A percentile compares a stretch with the other conserved stretches of the same genome.
These are phyloP conservation scores for Suillus fuscotomentosus DNA, from an alignment of 768 basidiomycete species.

Conservation along the genomic window DNA sequence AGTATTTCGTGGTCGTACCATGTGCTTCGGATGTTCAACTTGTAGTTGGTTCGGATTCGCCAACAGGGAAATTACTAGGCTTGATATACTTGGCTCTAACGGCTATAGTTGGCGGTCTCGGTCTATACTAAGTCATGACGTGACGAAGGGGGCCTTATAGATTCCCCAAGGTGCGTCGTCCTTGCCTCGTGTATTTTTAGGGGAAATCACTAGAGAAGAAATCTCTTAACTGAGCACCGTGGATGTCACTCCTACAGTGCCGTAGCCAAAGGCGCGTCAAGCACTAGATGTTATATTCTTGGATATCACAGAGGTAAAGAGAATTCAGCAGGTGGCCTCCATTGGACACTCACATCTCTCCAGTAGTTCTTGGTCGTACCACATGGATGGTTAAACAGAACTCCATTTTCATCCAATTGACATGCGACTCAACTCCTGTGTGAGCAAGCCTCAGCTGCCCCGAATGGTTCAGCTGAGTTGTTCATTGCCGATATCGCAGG, in stretches of 20 bases:
- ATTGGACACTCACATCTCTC: neutral
- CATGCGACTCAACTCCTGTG: neutral
- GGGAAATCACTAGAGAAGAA: neutral
- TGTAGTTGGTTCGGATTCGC: neutral
- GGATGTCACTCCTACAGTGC: neutral
- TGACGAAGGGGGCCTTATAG: neutral
- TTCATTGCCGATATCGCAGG: neutral
- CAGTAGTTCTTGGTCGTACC: neutral
- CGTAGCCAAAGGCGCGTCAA: neutral
- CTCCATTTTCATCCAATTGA: neutral
- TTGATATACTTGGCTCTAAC: neutral
- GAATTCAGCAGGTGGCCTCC: neutral
- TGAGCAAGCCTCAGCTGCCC: neutral
- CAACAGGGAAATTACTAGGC: neutral
- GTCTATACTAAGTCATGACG: neutral
- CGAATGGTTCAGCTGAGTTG: neutral
- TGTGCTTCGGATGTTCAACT: neutral
- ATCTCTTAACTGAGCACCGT: neutral
- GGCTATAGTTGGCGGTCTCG: neutral
- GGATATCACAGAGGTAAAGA: neutral
- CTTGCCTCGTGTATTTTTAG: neutral
- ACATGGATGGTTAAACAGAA: neutral
- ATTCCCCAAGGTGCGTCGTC: neutral
- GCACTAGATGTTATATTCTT: neutral
- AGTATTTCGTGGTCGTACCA: neutral